A percentile compares a stretch with the other conserved stretches of the same genome.
Conservation (phyloP, 768 basidiomycete genomes). For the Obba rivulosa region DNA sequence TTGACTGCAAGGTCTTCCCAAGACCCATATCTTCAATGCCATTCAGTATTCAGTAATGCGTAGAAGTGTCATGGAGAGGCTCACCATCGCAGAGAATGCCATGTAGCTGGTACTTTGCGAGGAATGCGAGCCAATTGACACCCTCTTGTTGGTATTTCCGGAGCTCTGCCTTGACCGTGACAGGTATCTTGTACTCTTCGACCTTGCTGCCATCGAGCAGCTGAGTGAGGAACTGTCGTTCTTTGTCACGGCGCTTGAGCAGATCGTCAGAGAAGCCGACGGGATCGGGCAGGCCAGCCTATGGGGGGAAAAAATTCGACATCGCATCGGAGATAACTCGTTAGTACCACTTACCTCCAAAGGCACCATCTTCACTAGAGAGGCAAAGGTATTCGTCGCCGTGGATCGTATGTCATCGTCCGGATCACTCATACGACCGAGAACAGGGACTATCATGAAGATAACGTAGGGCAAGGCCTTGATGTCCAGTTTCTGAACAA, state of each 20-base stretch:
- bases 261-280: slow-evolving; percentile 87
- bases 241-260: slow-evolving; percentile 76
- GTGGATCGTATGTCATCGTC: slow-evolving; percentile 89
- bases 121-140: slow-evolving; percentile 97
- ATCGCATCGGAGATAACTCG: background rate
- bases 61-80: slow-evolving; percentile 15
- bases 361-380: slow-evolving; percentile 97
- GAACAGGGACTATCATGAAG: slow-evolving; percentile 92
- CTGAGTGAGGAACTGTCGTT: slow-evolving; percentile 89
- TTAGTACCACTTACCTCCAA: slow-evolving; percentile 67
- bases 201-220: slow-evolving; percentile 94
- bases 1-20: slow-evolving; percentile 96
- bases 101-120: slow-evolving; percentile 96
- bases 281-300: slow-evolving; percentile 97
- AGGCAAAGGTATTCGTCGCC: slow-evolving; percentile 96
- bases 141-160: slow-evolving; percentile 98
- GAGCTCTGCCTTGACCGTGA: slow-evolving; percentile 86
- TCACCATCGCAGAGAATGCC: slow-evolving; percentile 96
- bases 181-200: slow-evolving; percentile 81
- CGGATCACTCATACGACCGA: slow-evolving; percentile 95
- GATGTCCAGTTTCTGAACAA: slow-evolving; percentile 87
- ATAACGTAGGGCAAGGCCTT: slow-evolving; percentile 95
- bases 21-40: slow-evolving; percentile 85
- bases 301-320: slow-evolving; percentile 1
- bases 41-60: background rate